phyloP scores from a whole-genome alignment of 2,329 filamentous ascomycete genomes.

The Phaeosphaeria sp. region DNA sequence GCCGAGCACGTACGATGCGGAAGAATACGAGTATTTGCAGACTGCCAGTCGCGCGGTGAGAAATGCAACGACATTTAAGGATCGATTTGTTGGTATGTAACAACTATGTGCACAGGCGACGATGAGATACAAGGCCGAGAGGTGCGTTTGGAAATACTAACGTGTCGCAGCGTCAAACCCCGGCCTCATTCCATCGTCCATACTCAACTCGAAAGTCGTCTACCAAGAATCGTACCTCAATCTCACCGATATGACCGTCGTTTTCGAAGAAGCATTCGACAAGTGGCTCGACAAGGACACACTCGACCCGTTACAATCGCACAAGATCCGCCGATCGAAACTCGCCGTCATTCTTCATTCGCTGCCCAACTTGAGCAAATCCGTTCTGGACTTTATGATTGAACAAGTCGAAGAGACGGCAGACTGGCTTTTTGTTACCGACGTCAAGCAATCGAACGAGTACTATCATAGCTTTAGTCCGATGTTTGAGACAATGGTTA shows the following conservation, averaged over 20 bases:
- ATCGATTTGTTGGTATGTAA: constrained; percentile 33
- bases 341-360: constrained; percentile 37
- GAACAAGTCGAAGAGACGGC: constrained; percentile 38
- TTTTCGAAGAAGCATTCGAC: constrained; percentile 41
- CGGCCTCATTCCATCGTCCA: constrained; percentile 22
- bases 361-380: constrained; percentile 29
- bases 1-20: constrained; percentile 38
- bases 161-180: constrained; percentile 35
- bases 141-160: not conserved
- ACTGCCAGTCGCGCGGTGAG: constrained; percentile 24
- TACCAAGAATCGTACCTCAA: constrained; percentile 36
- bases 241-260: constrained; percentile 39
- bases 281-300: constrained; percentile 31
- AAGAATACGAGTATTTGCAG: constrained; percentile 32
- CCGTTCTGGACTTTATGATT: constrained; percentile 34
- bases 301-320: constrained; percentile 27
- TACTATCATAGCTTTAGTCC: constrained; percentile 38
- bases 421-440: constrained; percentile 39
- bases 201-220: constrained; percentile 22
- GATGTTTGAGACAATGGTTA: constrained; percentile 31
- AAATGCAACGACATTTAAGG: constrained; percentile 26
- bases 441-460: constrained; percentile 27
- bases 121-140: not conserved
- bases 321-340: constrained; percentile 25
- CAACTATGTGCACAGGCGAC: not conserved